phyloP scores from a whole-genome alignment of 2,329 filamentous ascomycete genomes.

The Capronia epimyces region DNA sequence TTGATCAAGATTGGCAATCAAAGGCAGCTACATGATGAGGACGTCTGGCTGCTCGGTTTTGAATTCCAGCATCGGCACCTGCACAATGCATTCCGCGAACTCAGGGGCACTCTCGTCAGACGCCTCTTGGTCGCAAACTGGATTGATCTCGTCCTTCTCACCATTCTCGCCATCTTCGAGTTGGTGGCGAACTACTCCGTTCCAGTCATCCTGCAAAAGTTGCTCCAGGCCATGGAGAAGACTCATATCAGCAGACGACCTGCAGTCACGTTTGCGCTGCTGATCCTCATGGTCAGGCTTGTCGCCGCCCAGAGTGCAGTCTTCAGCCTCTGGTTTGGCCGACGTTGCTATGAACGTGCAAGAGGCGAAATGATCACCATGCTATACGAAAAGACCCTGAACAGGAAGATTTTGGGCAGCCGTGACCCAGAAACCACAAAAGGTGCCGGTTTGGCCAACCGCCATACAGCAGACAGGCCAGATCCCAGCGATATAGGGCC shows the following conservation, averaged over 20 bases:
- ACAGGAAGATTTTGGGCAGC: constrained; percentile 53
- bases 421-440: constrained; percentile 22
- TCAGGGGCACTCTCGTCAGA: constrained; percentile 65
- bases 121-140: constrained; percentile 71
- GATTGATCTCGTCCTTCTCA: constrained; percentile 67
- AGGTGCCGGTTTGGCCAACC: constrained; percentile 31
- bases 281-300: constrained; percentile 58
- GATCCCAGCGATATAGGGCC: constrained; percentile 4
- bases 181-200: constrained; percentile 54
- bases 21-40: constrained; percentile 65
- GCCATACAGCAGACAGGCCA: constrained; percentile 5
- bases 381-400: constrained; percentile 71
- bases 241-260: constrained; percentile 47
- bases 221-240: constrained; percentile 62
- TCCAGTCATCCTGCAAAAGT: constrained; percentile 65
- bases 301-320: constrained; percentile 60
- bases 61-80: constrained; percentile 76
- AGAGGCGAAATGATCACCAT: constrained; percentile 81
- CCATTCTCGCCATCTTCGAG: constrained; percentile 59
- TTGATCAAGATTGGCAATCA: constrained; percentile 61
- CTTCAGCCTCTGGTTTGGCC: constrained; percentile 73
- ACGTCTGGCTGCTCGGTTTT: constrained; percentile 74
- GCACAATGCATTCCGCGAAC: constrained; percentile 66
- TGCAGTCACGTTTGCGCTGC: constrained; percentile 59
- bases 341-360: constrained; percentile 76